Evolutionary conservation across 805 yeast genomes (phyloP).

Genomic region (Zygoascus biomembranicola): DNA sequence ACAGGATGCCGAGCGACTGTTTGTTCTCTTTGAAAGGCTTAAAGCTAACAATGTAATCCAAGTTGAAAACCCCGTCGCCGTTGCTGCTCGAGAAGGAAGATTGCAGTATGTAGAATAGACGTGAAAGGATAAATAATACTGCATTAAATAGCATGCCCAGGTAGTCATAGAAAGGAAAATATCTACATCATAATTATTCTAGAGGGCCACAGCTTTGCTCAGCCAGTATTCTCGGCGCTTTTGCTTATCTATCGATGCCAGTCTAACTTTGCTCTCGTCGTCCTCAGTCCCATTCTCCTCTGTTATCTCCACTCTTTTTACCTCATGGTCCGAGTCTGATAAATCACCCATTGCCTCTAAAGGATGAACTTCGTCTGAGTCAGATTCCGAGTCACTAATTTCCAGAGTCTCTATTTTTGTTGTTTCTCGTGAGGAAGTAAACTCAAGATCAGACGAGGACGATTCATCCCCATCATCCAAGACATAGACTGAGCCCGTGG

Average conservation of each 20-base stretch:
- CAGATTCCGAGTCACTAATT: not conserved
- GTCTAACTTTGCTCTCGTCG: not conserved
- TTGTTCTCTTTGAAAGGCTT: conserved; percentile 35
- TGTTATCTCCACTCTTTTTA: not conserved
- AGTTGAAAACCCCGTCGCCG: conserved; percentile 34
- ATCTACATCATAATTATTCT: not conserved
- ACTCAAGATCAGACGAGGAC: not conserved
- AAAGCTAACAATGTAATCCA: conserved; percentile 32
- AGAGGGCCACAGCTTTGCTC: not conserved
- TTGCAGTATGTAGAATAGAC: not conserved
- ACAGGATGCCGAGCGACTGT: conserved; percentile 37
- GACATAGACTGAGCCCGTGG: not conserved
- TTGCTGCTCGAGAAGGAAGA: conserved; percentile 10
- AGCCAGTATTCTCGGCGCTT: conserved; percentile 4
- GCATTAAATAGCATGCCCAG: not conserved
- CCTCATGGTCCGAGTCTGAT: not conserved
- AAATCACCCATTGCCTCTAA: not conserved
- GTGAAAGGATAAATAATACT: not conserved
- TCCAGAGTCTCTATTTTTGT: not conserved
- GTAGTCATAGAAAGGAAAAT: not conserved
- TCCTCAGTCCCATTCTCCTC: not conserved
- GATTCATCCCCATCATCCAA: not conserved
- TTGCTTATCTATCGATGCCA: not conserved
- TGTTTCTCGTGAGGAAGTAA: not conserved
- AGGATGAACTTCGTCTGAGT: not conserved